These are phyloP conservation scores for Torulaspora pretoriensis DNA, from an alignment of 1,139 yeast genomes.

Conservation along the genomic window DNA sequence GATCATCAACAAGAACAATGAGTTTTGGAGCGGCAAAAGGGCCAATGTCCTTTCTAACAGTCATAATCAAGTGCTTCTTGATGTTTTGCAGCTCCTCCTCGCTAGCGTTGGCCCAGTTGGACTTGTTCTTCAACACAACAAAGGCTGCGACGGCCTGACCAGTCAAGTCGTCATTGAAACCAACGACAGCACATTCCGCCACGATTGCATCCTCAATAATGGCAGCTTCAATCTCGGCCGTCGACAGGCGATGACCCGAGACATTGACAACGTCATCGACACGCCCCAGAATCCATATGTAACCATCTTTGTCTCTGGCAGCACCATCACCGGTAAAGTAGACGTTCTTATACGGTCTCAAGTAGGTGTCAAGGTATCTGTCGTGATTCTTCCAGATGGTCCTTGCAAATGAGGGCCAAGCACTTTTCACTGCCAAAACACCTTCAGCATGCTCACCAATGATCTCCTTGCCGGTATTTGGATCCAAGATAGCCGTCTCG, in stretches of 20 bases:
- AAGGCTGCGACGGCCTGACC: slow-evolving; percentile 84
- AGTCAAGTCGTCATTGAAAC: slow-evolving; percentile 74
- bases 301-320: slow-evolving; percentile 72
- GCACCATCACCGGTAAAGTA: slow-evolving; percentile 84
- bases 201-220: slow-evolving; percentile 65
- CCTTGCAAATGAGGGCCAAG: slow-evolving; percentile 80
- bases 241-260: slow-evolving; percentile 73
- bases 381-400: slow-evolving; percentile 68
- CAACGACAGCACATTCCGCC: slow-evolving; percentile 77
- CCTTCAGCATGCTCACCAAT: slow-evolving; percentile 65
- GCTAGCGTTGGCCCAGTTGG: slow-evolving; percentile 36
- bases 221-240: slow-evolving; percentile 81
- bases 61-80: slow-evolving; percentile 64
- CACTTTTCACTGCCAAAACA: slow-evolving; percentile 62
- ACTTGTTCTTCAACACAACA: slow-evolving; percentile 56
- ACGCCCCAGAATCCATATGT: slow-evolving; percentile 76
- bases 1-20: slow-evolving; percentile 66
- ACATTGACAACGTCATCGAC: slow-evolving; percentile 82
- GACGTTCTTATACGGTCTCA: slow-evolving; percentile 63
- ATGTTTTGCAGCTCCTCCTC: slow-evolving; percentile 50
- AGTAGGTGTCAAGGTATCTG: slow-evolving; percentile 65
- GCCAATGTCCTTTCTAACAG: slow-evolving; percentile 76
- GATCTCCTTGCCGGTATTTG: slow-evolving; percentile 65
- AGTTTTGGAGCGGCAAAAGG: slow-evolving; percentile 81
- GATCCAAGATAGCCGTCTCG: slow-evolving; percentile 64